Conservation (phyloP, 176 grass and related monocot genomes). For the Pontederia paniculata region DNA sequence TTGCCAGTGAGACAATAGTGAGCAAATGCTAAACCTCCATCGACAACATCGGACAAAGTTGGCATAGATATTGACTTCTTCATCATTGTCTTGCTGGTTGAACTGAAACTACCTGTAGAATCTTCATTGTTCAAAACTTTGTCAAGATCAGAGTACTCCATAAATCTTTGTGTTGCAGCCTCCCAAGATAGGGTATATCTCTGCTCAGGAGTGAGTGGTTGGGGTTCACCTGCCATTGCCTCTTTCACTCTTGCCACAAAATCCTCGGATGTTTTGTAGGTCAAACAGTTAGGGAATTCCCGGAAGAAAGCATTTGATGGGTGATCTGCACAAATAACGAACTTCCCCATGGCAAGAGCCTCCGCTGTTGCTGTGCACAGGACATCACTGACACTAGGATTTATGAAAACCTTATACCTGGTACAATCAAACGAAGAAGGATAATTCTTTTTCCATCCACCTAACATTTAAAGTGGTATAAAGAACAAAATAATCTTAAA, state of each 20-base stretch:
- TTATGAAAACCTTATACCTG: slow-evolving; percentile 93
- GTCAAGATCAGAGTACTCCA: slow-evolving; percentile 72
- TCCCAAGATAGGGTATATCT: slow-evolving; percentile 81
- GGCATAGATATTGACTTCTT: slow-evolving; percentile 48
- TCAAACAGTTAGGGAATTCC: slow-evolving; percentile 90
- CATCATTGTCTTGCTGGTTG: slow-evolving; percentile 21
- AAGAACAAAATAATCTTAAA: background rate
- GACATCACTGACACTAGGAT: slow-evolving; percentile 85
- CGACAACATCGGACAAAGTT: slow-evolving; percentile 49
- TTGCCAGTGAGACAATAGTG: slow-evolving; percentile 81
- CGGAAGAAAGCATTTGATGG: slow-evolving; percentile 90
- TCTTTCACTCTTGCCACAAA: slow-evolving; percentile 61
- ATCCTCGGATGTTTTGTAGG: slow-evolving; percentile 67
- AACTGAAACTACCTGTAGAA: background rate
- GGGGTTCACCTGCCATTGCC: slow-evolving; percentile 58
- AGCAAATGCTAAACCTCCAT: slow-evolving; percentile 69
- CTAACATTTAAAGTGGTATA: background rate
- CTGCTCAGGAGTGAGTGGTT: slow-evolving; percentile 59
- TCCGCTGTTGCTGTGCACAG: slow-evolving; percentile 86
- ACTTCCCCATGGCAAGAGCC: slow-evolving; percentile 92
- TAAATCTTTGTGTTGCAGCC: slow-evolving; percentile 78
- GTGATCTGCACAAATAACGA: slow-evolving; percentile 92
- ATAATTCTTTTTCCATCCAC: background rate
- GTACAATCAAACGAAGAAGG: background rate
- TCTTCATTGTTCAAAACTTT: slow-evolving; percentile 40